phyloP scores from a whole-genome alignment of 495 filamentous ascomycete species.

The Penicillium macrosclerotiorum region DNA sequence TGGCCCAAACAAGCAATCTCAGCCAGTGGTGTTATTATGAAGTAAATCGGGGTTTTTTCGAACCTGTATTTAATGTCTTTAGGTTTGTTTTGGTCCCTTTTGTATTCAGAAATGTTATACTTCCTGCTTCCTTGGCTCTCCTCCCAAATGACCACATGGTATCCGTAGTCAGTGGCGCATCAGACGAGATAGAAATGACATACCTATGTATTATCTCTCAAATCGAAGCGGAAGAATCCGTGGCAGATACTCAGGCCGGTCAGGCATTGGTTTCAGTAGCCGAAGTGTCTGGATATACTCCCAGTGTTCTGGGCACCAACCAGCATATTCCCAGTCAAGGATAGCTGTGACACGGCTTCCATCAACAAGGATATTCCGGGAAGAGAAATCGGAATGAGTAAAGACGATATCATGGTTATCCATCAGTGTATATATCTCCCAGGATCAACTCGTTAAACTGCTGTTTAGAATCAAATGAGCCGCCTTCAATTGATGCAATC shows the following conservation, averaged over 20 bases:
- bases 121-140: too few relatives aligned
- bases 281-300: slow-evolving; percentile 39
- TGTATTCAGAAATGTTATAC: too few relatives aligned
- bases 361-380: slow-evolving; percentile 33
- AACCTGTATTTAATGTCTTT: too few relatives aligned
- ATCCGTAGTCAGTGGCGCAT: neutral
- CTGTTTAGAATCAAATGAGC: slow-evolving; percentile 23
- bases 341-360: slow-evolving; percentile 34
- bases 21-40: too few relatives aligned
- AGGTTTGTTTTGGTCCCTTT: too few relatives aligned
- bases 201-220: slow-evolving; percentile 13
- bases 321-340: slow-evolving; percentile 49
- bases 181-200: slow-evolving; percentile 7
- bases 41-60: too few relatives aligned
- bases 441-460: slow-evolving; percentile 28
- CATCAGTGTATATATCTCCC: slow-evolving; percentile 14
- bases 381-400: slow-evolving; percentile 29
- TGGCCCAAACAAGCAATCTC: too few relatives aligned
- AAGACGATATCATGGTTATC: slow-evolving; percentile 25
- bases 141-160: too few relatives aligned
- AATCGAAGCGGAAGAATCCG: slow-evolving; percentile 14
- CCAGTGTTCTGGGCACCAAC: slow-evolving; percentile 52
- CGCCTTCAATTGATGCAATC: slow-evolving; percentile 14
- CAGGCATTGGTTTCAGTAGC: slow-evolving; percentile 9
- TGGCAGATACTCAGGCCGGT: slow-evolving; percentile 14